These are phyloP conservation scores for Porodaedalea pini DNA, from an alignment of 1,284 basidiomycete species.

Conservation along the genomic window DNA sequence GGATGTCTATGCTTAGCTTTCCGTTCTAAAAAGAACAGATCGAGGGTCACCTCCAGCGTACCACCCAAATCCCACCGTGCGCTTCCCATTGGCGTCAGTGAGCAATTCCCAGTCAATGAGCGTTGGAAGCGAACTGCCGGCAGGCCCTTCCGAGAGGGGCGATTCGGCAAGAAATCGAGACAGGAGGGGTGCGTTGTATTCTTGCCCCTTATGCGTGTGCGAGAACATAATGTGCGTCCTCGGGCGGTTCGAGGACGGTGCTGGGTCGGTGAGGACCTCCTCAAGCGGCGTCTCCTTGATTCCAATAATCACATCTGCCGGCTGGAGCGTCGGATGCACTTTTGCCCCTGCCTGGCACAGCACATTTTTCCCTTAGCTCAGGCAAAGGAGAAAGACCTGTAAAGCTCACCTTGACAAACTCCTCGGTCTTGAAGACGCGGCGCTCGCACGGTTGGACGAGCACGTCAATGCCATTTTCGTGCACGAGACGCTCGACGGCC, in stretches of 20 bases:
- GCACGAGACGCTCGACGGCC: slow-evolving; percentile 59
- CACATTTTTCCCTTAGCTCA: slow-evolving; percentile 2
- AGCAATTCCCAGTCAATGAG: slow-evolving; percentile 86
- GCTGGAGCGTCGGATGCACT: slow-evolving; percentile 53
- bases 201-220: slow-evolving; percentile 84
- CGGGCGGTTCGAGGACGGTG: slow-evolving; percentile 33
- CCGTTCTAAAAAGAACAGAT: neutral
- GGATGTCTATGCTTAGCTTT: neutral
- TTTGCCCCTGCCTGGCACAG: slow-evolving; percentile 70
- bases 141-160: slow-evolving; percentile 25
- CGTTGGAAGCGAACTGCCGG: slow-evolving; percentile 36
- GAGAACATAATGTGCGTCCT: slow-evolving; percentile 86
- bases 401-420: slow-evolving; percentile 58
- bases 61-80: slow-evolving; percentile 87
- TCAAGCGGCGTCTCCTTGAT: slow-evolving; percentile 82
- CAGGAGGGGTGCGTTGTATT: slow-evolving; percentile 80
- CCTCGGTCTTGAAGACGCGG: slow-evolving; percentile 63
- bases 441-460: slow-evolving; percentile 74
- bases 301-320: slow-evolving; percentile 75
- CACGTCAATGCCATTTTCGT: slow-evolving; percentile 57
- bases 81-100: slow-evolving; percentile 57
- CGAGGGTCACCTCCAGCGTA: slow-evolving; percentile 68
- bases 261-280: slow-evolving; percentile 51
- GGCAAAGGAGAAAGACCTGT: neutral
- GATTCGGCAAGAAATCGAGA: slow-evolving; percentile 50